Evolutionary conservation across 2,329 filamentous ascomycete genomes (phyloP).

Genomic region (Westerdykella aurantiaca): DNA sequence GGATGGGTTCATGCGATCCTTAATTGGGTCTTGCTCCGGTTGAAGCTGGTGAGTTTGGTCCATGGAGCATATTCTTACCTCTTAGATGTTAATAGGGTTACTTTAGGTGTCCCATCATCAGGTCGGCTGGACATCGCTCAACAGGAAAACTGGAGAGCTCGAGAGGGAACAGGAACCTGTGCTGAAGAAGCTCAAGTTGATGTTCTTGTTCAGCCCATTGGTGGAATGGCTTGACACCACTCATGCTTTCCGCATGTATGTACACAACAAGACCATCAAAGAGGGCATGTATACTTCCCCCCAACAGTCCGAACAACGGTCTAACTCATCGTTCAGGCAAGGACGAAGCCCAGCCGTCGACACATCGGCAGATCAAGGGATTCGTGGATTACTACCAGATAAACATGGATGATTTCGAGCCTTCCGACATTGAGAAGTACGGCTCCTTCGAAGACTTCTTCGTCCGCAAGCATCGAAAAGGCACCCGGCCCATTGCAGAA

Average conservation of each 20-base stretch:
- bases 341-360: constrained; percentile 25
- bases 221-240: constrained; percentile 15
- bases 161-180: constrained; percentile 39
- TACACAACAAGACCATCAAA: constrained; percentile 34
- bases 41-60: constrained; percentile 1
- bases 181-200: constrained; percentile 39
- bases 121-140: constrained; percentile 5
- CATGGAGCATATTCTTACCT: neutral
- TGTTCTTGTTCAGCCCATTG: constrained; percentile 37
- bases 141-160: constrained; percentile 22
- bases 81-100: neutral
- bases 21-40: constrained; percentile 1
- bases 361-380: constrained; percentile 31
- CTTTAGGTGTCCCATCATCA: constrained; percentile 2
- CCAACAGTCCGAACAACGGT: neutral
- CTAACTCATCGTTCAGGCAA: constrained; percentile 6
- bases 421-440: constrained; percentile 33
- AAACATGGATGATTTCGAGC: constrained; percentile 37
- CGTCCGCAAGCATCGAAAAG: constrained; percentile 28
- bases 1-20: constrained; percentile 1
- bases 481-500: constrained; percentile 25
- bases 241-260: constrained; percentile 33
- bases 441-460: constrained; percentile 39
- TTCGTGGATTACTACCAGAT: constrained; percentile 38
- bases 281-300: constrained; percentile 15